Percentiles rank a stretch among this genome's conserved stretches.
Conservation (phyloP, 176 grass and related monocot species). For the Carex cristatella region DNA sequence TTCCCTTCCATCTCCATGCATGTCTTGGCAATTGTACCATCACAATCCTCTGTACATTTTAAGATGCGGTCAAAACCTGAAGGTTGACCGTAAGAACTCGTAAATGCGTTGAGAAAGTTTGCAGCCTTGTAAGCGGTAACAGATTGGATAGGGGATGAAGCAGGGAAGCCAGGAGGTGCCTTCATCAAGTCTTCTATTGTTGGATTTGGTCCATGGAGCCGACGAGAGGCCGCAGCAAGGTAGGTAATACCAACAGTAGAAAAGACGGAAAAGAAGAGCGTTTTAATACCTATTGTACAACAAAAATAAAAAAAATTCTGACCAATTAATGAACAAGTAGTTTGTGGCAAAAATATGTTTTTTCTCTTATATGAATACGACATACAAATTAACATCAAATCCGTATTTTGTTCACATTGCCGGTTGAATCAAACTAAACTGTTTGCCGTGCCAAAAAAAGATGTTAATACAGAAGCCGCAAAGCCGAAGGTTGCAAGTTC, state of each 20-base stretch:
- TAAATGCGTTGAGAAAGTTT: conserved; percentile 33
- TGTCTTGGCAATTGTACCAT: conserved; percentile 28
- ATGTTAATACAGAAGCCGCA: no score
- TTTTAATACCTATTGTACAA: no score
- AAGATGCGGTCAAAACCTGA: conserved; percentile 18
- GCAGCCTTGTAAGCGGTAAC: no score
- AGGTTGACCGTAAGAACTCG: conserved; percentile 15
- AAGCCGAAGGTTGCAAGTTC: no score
- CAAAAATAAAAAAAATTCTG: no score
- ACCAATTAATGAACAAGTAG: no score
- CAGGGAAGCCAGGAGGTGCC: conserved; percentile 26
- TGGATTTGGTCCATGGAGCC: background rate
- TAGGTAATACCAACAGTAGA: conserved; percentile 25
- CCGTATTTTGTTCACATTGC: no score
- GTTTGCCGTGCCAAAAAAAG: no score
- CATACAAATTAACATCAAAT: no score
- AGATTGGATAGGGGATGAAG: conserved; percentile 11
- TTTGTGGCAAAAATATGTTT: no score
- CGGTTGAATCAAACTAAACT: no score
- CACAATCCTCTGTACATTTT: background rate
- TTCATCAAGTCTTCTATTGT: background rate
- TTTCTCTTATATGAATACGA: no score
- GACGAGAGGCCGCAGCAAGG: conserved; percentile 18
- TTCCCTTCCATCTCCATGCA: conserved; percentile 38
- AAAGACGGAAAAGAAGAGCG: conserved; percentile 32